Conservation (phyloP, 208 protist genomes). For the Trypanosoma theileri region DNA sequence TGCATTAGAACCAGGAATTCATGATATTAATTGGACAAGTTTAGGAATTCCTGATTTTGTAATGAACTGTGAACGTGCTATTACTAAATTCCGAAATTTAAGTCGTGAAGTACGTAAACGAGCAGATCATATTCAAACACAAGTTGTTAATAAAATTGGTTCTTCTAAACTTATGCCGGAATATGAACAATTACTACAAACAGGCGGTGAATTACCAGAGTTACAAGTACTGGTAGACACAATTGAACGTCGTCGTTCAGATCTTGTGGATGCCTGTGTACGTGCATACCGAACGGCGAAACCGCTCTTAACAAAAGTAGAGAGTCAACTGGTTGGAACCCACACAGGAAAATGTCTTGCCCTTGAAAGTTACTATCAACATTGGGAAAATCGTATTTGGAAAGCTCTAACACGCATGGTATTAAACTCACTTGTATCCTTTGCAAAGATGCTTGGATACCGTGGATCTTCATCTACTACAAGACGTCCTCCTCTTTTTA, state of each 20-base stretch:
- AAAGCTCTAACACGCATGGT: slow-evolving; percentile 93
- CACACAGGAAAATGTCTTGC: slow-evolving; percentile 89
- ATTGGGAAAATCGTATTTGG: slow-evolving; percentile 97
- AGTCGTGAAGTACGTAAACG: slow-evolving; percentile 97
- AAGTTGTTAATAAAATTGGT: slow-evolving; percentile 91
- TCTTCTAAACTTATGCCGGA: slow-evolving; percentile 82
- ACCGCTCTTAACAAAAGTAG: slow-evolving; percentile 95
- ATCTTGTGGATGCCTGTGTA: slow-evolving; percentile 82
- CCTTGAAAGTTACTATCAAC: slow-evolving; percentile 94
- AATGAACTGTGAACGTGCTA: slow-evolving; percentile 87
- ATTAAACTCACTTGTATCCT: slow-evolving; percentile 75
- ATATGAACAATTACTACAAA: slow-evolving; percentile 74
- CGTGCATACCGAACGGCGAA: slow-evolving; percentile 94
- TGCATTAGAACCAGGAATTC: slow-evolving; percentile 92
- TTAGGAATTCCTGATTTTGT: slow-evolving; percentile 97
- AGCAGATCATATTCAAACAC: slow-evolving; percentile 90
- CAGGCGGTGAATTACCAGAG: slow-evolving; percentile 86
- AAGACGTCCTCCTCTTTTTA: slow-evolving; percentile 88
- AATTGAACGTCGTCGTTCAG: slow-evolving; percentile 82
- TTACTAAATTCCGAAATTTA: slow-evolving; percentile 96
- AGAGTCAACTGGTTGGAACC: slow-evolving; percentile 91
- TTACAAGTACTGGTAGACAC: slow-evolving; percentile 92
- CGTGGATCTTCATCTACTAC: slow-evolving; percentile 34
- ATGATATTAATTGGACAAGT: slow-evolving; percentile 98
- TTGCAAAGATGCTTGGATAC: slow-evolving; percentile 90